Evolutionary conservation across 495 filamentous ascomycete species (phyloP), one percentile per base, ranked within the genome.

Genomic region (Aspergillus nanangensis): DNA sequence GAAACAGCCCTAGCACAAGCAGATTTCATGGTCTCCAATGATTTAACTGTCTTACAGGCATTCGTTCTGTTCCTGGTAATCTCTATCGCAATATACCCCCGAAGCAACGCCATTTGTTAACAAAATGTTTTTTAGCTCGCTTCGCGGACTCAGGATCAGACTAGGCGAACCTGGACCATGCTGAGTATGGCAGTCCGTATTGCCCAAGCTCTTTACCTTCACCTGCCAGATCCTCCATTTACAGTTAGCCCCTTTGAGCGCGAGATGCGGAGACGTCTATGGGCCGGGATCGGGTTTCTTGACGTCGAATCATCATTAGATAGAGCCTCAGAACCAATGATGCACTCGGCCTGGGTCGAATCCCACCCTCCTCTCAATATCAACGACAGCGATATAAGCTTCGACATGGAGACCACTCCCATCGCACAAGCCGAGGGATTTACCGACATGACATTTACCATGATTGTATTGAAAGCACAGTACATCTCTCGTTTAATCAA

Each of bases 161-260:
- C 56, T 44, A 57, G 65, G 42, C 58, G 65, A 38, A 55, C 63
- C n/a, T 80, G 77, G 76, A 80, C 76, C 38, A 69, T 88, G 54
- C 75, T 83, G 2, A 79, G 81, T 17, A 76, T 90, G 35, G 81
- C 78, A 0, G 75, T 88, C 4, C 76, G 85, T 38, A 78, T 87
- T 19, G 83, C 77, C 2, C 83, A 87, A 56, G 76, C 81, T 8
- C 63, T 87, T 18, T 83, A 77, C 17, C 73, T 88, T 19, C 82
- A 90, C 45, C 67, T 63, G 17, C 23, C 54, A 5, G 51, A 60
- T 2, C 63, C 67, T 3, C 60, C 67, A 13, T 70, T 69, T 15
- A 42, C 54, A 0, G 52, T 70, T 10, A 51, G 39, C 1, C 56
- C 61, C 0, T 65, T 70, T 17, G 63, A 69, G 22, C 54, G 56